Conservation (phyloP, 2,329 filamentous ascomycete species). For the Apiospora marii region DNA sequence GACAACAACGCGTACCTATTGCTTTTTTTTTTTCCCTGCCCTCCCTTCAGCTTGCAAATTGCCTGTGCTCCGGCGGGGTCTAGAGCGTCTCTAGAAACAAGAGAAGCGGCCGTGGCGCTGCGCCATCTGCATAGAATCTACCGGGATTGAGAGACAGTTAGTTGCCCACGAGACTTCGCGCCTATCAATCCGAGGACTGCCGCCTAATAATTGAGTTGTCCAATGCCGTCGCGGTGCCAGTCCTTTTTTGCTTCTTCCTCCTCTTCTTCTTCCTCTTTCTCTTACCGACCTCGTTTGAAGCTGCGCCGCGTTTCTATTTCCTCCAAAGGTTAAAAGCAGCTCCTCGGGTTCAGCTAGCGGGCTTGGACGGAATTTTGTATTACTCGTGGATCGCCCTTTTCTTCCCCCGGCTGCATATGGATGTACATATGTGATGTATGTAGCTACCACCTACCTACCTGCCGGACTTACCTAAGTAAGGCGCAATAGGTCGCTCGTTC, state of each 20-base stretch:
- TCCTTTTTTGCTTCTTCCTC: not conserved
- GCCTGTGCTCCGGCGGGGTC: not conserved
- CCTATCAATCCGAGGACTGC: constrained; percentile 4
- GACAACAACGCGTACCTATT: not conserved
- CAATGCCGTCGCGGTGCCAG: not conserved
- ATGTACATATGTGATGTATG: not conserved
- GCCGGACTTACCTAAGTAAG: not conserved
- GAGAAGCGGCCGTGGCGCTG: constrained; percentile 11
- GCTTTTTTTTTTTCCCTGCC: not conserved
- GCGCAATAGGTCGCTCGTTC: not conserved
- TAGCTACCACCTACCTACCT: constrained; percentile 5
- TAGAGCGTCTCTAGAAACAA: constrained; percentile 9
- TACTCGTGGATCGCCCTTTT: constrained; percentile 14
- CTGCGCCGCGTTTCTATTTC: not conserved
- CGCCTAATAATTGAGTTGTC: not conserved
- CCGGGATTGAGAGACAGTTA: constrained; percentile 13
- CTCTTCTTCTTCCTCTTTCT: not conserved
- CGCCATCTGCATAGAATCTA: constrained; percentile 11
- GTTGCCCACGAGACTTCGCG: constrained; percentile 13
- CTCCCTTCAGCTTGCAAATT: constrained; percentile 6
- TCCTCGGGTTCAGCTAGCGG: not conserved
- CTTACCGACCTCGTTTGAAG: not conserved
- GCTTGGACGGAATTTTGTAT: constrained; percentile 7
- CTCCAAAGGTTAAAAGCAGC: constrained; percentile 9
- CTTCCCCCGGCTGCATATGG: constrained; percentile 7